Conservation (phyloP, 2,329 filamentous ascomycete genomes). For the Ampelomyces quisqualis region DNA sequence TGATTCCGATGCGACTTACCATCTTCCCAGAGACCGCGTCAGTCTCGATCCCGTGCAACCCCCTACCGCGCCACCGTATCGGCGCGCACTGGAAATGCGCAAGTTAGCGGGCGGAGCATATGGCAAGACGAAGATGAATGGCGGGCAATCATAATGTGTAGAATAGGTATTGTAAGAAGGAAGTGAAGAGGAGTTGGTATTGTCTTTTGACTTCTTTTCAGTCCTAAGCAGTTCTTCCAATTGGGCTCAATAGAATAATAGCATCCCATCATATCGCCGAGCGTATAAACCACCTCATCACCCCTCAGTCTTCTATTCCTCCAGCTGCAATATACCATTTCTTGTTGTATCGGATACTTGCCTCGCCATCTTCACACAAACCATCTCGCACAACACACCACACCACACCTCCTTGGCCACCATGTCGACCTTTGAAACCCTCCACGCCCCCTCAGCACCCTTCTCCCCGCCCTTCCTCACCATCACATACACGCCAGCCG, state of each 20-base stretch:
- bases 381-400: neutral
- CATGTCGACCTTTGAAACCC: neutral
- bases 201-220: no score
- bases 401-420: neutral
- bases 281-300: no score
- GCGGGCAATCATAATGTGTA: no score
- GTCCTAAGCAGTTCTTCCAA: no score
- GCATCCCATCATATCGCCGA: no score
- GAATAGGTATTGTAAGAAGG: neutral
- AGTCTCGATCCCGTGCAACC: conserved; percentile 91
- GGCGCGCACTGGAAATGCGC: conserved; percentile 81
- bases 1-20: conserved; percentile 93
- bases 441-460: conserved; percentile 1
- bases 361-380: neutral
- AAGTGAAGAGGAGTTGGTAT: neutral
- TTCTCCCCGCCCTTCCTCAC: neutral
- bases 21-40: conserved; percentile 80
- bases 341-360: neutral
- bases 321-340: neutral
- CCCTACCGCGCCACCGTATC: conserved; percentile 93
- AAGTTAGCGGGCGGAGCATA: conserved; percentile 74
- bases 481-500: neutral
- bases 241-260: neutral
- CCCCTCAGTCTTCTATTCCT: neutral
- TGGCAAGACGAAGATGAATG: conserved; percentile 62